These are phyloP conservation scores for Tausonia pullulans DNA, from an alignment of 1,284 basidiomycete genomes.

Conservation along the genomic window DNA sequence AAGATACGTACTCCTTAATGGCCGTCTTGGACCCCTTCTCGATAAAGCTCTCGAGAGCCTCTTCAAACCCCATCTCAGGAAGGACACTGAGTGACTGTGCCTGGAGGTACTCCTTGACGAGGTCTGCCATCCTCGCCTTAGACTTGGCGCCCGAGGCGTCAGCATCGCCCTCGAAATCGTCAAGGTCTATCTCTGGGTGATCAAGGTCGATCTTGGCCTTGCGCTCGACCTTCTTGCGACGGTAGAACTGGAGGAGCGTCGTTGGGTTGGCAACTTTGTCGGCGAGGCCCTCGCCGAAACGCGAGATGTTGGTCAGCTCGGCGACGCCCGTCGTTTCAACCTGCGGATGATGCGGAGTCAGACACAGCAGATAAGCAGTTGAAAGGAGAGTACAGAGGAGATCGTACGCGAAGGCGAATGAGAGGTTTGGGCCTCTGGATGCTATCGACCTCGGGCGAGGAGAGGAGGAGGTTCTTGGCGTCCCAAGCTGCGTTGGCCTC, in stretches of 20 bases:
- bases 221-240: constrained; percentile 53
- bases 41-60: constrained; percentile 84
- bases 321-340: constrained; percentile 82
- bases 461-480: neutral
- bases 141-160: constrained; percentile 48
- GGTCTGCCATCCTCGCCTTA: constrained; percentile 39
- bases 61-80: constrained; percentile 72
- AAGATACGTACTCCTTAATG: constrained; percentile 58
- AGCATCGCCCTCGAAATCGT: constrained; percentile 39
- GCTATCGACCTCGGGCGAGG: neutral
- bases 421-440: constrained; percentile 6
- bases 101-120: constrained; percentile 77
- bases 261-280: constrained; percentile 87
- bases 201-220: constrained; percentile 28
- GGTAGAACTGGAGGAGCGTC: constrained; percentile 82
- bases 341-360: constrained; percentile 30
- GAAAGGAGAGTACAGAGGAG: neutral
- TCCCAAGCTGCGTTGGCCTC: constrained; percentile 12
- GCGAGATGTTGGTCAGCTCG: constrained; percentile 86
- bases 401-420: constrained; percentile 1
- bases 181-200: constrained; percentile 26
- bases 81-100: constrained; percentile 82
- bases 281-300: constrained; percentile 92
- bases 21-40: constrained; percentile 91
- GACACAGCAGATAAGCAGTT: neutral